A percentile compares a stretch with the other conserved stretches of the same genome.
Conservation (phyloP, 2,329 filamentous ascomycete genomes). For the Exophiala oligosperma region DNA sequence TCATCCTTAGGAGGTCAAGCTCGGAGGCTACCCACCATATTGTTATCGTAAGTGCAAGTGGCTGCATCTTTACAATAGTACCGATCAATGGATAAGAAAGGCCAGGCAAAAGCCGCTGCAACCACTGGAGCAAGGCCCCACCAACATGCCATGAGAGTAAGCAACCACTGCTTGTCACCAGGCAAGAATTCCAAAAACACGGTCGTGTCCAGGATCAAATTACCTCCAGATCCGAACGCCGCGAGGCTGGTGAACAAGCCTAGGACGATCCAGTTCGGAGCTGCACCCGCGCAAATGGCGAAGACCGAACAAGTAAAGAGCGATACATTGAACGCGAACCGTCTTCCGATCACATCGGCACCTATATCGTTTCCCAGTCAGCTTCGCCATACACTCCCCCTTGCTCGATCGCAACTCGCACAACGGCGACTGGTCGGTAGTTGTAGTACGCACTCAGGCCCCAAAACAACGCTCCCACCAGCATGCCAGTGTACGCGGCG, state of each 20-base stretch:
- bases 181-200: constrained; percentile 61
- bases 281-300: constrained; percentile 64
- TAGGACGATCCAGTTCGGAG: constrained; percentile 54
- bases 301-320: constrained; percentile 64
- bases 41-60: constrained; percentile 52
- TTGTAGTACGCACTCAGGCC: constrained; percentile 51
- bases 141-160: constrained; percentile 38
- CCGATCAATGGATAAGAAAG: constrained; percentile 19
- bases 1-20: not conserved
- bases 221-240: constrained; percentile 37
- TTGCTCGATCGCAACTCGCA: not conserved
- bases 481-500: constrained; percentile 44
- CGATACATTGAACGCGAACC: constrained; percentile 67
- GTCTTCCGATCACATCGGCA: constrained; percentile 67
- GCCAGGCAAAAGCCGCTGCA: constrained; percentile 28
- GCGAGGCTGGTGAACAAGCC: constrained; percentile 25
- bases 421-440: not conserved
- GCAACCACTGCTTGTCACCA: constrained; percentile 61
- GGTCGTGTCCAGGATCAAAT: constrained; percentile 39
- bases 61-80: constrained; percentile 33
- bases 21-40: constrained; percentile 34
- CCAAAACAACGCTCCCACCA: constrained; percentile 61
- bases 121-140: constrained; percentile 34
- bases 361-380: constrained; percentile 27
- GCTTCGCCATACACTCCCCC: not conserved